Evolutionary conservation across 306 rosid genomes (phyloP), one percentile per base, ranked within the genome.

Genomic region (Cucurbita maxima): DNA sequence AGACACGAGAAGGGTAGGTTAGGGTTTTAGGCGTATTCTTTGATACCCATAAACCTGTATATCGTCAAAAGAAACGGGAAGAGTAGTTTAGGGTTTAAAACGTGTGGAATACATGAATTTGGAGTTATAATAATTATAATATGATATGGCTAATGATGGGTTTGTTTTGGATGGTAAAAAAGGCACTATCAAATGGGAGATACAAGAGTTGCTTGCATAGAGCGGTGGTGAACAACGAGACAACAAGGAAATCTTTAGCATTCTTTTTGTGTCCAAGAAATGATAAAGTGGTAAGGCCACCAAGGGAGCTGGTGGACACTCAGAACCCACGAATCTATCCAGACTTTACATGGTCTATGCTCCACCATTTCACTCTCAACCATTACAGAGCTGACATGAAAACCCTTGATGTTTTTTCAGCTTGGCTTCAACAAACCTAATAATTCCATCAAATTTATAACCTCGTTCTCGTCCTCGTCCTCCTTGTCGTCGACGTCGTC

Each of bases 311-410:
- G 76, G 92, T 91, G 86, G 86, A 82, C 73, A 80, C 75, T 53
- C 36, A 59, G 70, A 79, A 52, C n/a, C 88, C 92, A 57, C 80
- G 97, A 68, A 8, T 81, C 3, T 95, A 89, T 77, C 99, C 96
- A n/a, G 96, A 95, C 83, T 95, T 95, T 76, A 91, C 99, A 59
- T 95, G 99, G 99, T 87, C 96, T 45, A 84, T 84, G 88, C 78
- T 95, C 13, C 89, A 81, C 19, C 96, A 89, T 57, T 89, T 95
- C 76, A 95, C 99, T 9, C 96, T 88, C 80, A 91, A 82, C 71
- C 91, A 91, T 73, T 91, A 95, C 66, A 87, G 97, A 83, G 97
- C 96, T 38, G 99, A 95, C 79, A 81, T 88, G 88, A 89, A 85
- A 37, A 95, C 99, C 37, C 96, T 95, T 18, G 81, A 89, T 60